Base-by-base conservation (phyloP, 345 rosid genomes). In the Laguncularia racemosa region DNA sequence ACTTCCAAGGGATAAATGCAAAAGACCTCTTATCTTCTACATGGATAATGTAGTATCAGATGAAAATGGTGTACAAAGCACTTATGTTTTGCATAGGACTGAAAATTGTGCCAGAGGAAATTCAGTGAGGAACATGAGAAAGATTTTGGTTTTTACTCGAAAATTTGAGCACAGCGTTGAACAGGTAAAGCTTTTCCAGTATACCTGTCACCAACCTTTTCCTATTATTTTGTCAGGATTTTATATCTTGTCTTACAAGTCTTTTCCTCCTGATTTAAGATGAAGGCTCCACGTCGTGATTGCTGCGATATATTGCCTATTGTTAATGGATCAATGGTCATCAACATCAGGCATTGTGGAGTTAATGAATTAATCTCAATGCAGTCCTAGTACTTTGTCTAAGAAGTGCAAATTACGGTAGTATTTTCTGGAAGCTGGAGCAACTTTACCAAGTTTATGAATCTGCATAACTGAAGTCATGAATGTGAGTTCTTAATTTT, bases 271-370 rank as follows among this genome's bases (percentile, higher is more conserved):
- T 18, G 58, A 23, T 65, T 65, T 13, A 67, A 81, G 88, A 68
- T 85, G 80, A 77, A 64, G 64, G 78, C 83, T 63, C 85, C 73
- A n/a, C 91, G 86, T 56, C 82, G 87, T 28, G 85, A 84, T 16
- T 84, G 89, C 70, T 78, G 95, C 55, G 83, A 84, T 17, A 65
- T 89, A 55, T 67, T 76, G 44, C 59, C 84, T 44, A 60, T 70
- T 20, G 58, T 61, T 65, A 71, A 74, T 56, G 82, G 80, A 40
- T 75, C 84, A 4, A 80, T 84, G 84, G 62, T 72, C 46, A 69
- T 86, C 60, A 72, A 71, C 63, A 69, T 86, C 44, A 75, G 87
- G 71, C 66, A 71, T 40, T 89, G 96, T 57, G 77, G 78, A 46
- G 48, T 12, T 7, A 61, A 71, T 48, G 96, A 89, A 63, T 65